These are phyloP conservation scores for Colletotrichum caudatum DNA, from an alignment of 2,329 filamentous ascomycete species.

Conservation along the genomic window DNA sequence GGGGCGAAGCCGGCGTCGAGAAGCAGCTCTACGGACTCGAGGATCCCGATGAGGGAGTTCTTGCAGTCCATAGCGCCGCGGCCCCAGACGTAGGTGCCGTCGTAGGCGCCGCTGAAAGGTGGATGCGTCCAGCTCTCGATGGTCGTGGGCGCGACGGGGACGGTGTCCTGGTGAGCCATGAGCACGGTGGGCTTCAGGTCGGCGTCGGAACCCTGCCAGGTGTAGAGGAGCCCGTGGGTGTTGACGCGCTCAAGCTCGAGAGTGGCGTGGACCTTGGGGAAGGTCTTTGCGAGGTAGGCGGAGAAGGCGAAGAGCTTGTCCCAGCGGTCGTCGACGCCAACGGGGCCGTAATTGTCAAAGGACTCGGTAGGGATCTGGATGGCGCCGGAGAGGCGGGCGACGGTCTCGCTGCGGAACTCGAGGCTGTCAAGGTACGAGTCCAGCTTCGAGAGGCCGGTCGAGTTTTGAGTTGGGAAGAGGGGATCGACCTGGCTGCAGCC, in stretches of 20 bases:
- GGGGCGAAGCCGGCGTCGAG: slow-evolving; percentile 64
- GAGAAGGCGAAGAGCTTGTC: slow-evolving; percentile 68
- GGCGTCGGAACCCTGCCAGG: slow-evolving; percentile 64
- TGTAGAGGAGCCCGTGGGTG: slow-evolving; percentile 69
- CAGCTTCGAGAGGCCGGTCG: slow-evolving; percentile 47
- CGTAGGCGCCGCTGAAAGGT: slow-evolving; percentile 69
- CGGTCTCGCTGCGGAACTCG: slow-evolving; percentile 50
- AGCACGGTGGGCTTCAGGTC: slow-evolving; percentile 67
- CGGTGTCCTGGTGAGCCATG: slow-evolving; percentile 74
- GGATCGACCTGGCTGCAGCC: slow-evolving; percentile 52
- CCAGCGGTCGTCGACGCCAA: slow-evolving; percentile 70
- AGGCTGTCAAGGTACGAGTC: slow-evolving; percentile 49
- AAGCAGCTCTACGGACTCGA: slow-evolving; percentile 68
- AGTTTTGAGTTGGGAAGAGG: slow-evolving; percentile 47
- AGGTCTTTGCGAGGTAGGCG: slow-evolving; percentile 60
- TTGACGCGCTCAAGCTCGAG: slow-evolving; percentile 67
- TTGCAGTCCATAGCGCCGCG: slow-evolving; percentile 72
- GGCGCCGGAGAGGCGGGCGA: slow-evolving; percentile 55
- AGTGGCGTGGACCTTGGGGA: slow-evolving; percentile 62
- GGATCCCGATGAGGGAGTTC: slow-evolving; percentile 67
- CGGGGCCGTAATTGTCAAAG: slow-evolving; percentile 65
- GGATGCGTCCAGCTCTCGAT: slow-evolving; percentile 67
- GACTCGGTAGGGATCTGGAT: slow-evolving; percentile 67
- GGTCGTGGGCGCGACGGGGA: slow-evolving; percentile 66
- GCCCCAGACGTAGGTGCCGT: slow-evolving; percentile 71